Evolutionary conservation across 2,329 filamentous ascomycete genomes (phyloP), one percentile per base, ranked within the genome.

Genomic region (Fusarium nematophilum): DNA sequence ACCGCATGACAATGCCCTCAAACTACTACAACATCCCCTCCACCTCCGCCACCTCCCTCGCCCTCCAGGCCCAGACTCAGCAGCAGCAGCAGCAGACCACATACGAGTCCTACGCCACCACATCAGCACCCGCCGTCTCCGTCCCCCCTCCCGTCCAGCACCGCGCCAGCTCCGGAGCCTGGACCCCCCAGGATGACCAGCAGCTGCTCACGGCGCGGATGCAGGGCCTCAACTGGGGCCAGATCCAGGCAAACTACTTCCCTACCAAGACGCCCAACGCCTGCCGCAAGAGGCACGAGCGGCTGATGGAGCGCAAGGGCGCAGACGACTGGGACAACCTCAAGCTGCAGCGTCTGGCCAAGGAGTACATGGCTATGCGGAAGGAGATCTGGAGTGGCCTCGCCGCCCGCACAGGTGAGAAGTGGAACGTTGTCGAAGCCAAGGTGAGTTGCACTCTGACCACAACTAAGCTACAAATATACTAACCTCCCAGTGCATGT

Each of bases 271-370:
- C 86, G 8, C 79, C 89, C 54, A 95, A 95, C 73, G 93, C 93
- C 14, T 96, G 92, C 77, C 90, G 92, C 62, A 96, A 96, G 78
- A 86, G 92, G 50, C 92, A 96, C 69, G 92, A 96, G 76, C 84
- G 92, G 33, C 79, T 96, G 64, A 88, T 94, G 82, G 90, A 94
- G 76, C 86, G 89, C 64, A 83, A 83, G 71, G 87, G 88, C 53
- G 85, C 87, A 40, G 89, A 92, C 67, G 90, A 93, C 69, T 95
- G 91, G 89, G 90, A 94, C 68, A 84, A 84, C 15, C 81, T 88
- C 64, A 91, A 91, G 78, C 80, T 93, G 18, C 90, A 94, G 72
- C 81, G 82, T 9, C 79, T 96, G 33, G 90, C 91, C 30, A 86
- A 85, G 72, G 89, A 90, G 71, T 96, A 96, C 76, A 91, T 92